phyloP scores from a whole-genome alignment of 176 grass and related monocot species.

The Juncus effusus region DNA sequence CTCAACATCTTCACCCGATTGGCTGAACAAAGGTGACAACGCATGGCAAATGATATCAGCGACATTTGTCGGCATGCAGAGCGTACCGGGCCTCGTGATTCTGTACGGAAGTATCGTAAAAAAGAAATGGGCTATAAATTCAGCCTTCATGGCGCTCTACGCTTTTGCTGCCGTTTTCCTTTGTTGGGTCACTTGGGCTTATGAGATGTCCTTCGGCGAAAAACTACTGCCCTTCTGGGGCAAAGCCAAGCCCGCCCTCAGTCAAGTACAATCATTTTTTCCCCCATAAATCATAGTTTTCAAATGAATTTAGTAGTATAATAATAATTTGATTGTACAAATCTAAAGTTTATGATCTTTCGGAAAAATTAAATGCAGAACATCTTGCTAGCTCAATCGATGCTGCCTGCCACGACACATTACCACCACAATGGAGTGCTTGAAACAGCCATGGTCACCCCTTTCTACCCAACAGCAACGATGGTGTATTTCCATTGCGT shows the following conservation, averaged over 20 bases:
- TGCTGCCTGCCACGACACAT: slow-evolving; percentile 47
- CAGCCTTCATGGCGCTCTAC: slow-evolving; percentile 95
- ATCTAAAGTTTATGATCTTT: background rate
- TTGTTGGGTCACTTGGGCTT: slow-evolving; percentile 86
- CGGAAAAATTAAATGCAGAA: background rate
- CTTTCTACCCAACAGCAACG: slow-evolving; percentile 43
- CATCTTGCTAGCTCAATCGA: slow-evolving; percentile 32
- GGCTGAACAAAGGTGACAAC: slow-evolving; percentile 91
- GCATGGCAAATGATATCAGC: slow-evolving; percentile 79
- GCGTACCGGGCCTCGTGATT: slow-evolving; percentile 64
- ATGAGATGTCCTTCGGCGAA: slow-evolving; percentile 89
- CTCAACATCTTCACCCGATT: slow-evolving; percentile 41
- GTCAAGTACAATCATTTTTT: slow-evolving; percentile 30
- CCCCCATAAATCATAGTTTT: background rate
- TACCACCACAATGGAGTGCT: slow-evolving; percentile 26
- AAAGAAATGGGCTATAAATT: slow-evolving; percentile 97
- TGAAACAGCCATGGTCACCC: slow-evolving; percentile 33
- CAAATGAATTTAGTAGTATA: background rate
- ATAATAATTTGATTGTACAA: no score
- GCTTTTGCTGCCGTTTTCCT: slow-evolving; percentile 85
- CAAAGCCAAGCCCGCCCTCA: slow-evolving; percentile 48
- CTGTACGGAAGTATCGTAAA: slow-evolving; percentile 90
- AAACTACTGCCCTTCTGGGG: slow-evolving; percentile 69
- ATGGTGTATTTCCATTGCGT: slow-evolving; percentile 73
- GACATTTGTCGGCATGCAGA: slow-evolving; percentile 66